Evolutionary conservation across 2,329 filamentous ascomycete species (phyloP), one percentile per base, ranked within the genome.

Genomic region (Trichoderma afroharzianum): DNA sequence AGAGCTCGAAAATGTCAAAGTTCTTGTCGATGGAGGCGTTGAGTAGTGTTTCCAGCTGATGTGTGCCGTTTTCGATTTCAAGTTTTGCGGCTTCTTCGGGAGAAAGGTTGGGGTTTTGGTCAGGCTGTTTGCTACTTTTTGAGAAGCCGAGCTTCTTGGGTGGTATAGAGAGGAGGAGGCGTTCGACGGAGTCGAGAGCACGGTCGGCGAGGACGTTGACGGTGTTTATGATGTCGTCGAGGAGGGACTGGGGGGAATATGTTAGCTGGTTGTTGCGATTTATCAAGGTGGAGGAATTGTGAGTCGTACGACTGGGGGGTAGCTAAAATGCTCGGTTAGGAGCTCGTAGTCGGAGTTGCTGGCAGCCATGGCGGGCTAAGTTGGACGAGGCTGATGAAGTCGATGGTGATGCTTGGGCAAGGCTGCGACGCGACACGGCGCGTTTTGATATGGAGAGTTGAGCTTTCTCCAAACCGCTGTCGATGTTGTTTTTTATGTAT

Each of bases 171-270:
- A 93, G 85, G 24, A 99, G 90, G 1, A 93, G 93, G 70, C 90
- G 89, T 82, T 98, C 96, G 75, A 98, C 90, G 73, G 92, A 93
- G 77, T 93, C 93, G 77, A 97, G 91, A 68, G 94, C 95, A 80
- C 92, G 92, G 82, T 97, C 96, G 78, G 96, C 92, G 77, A 98
- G 89, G 78, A 95, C 93, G 84, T 98, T 99, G 81, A 98, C 90
- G 70, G 92, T 93, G 85, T 98, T 98, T 84, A 98, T 97, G 77
- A 98, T 95, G 83, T 98, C 95, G 88, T 99, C 96, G 78, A 99
- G 92, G 55, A 99, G 89, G 73, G 93, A 93, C 95, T 97, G 33
- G 50, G 2, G 3, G 11, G 3, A 1, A 4, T 39, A 3, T 6
- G 7, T 58, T n/a, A 58, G 71, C 9, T 18, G 8, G 6, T 4